Conservation (phyloP, 176 grass and related monocot genomes). For the Hyparrhenia diplandra region DNA sequence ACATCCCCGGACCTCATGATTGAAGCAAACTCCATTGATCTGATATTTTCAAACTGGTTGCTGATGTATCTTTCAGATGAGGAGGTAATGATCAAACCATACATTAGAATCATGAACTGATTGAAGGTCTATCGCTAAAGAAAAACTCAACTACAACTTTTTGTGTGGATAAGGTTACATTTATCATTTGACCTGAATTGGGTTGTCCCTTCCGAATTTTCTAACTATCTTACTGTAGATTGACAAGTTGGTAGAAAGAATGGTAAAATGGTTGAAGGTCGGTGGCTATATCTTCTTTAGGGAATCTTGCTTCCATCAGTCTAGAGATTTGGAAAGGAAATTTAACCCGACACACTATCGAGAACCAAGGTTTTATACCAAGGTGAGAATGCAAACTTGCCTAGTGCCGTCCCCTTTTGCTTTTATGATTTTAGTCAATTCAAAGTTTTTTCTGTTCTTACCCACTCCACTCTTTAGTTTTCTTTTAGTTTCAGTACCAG, state of each 20-base stretch:
- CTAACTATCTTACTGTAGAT: conserved; percentile 46
- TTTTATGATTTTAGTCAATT: not conserved
- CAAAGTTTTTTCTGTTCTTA: not conserved
- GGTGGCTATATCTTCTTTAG: conserved; percentile 95
- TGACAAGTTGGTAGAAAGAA: conserved; percentile 63
- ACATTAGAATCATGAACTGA: not conserved
- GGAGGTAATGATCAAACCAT: conserved; percentile 50
- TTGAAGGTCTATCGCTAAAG: not conserved
- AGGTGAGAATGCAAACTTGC: conserved; percentile 43
- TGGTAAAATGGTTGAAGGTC: conserved; percentile 86
- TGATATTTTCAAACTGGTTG: conserved; percentile 98
- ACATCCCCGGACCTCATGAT: conserved; percentile 69
- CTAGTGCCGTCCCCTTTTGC: not conserved
- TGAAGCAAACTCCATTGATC: conserved; percentile 70
- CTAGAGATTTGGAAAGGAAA: conserved; percentile 92
- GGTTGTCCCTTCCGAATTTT: not conserved
- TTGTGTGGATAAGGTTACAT: not conserved
- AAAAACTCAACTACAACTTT: not conserved
- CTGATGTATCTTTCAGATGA: conserved; percentile 96
- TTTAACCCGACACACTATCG: conserved; percentile 93
- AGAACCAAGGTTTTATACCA: conserved; percentile 91
- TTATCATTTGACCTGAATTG: not conserved
- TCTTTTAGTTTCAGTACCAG: not conserved
- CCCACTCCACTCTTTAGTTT: not conserved
- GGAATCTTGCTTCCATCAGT: conserved; percentile 99